These are phyloP conservation scores for Lagenidium sp. DNA, from an alignment of 352 stramenopile species.

Conservation along the genomic window DNA sequence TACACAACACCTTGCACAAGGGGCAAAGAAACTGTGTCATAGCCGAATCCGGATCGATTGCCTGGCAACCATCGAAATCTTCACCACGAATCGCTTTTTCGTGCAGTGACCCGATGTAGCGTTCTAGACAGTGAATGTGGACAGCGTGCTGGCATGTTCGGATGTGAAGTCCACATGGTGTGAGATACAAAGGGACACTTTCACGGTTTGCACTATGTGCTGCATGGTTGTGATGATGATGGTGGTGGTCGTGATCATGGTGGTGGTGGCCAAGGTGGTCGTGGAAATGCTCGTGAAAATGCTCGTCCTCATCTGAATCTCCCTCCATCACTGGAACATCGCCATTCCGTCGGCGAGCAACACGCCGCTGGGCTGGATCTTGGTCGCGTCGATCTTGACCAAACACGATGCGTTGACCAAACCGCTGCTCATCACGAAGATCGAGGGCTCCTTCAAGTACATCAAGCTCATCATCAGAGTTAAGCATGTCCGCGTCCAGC, in stretches of 20 bases:
- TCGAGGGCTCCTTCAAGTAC: conserved; percentile 62
- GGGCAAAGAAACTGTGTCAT: conserved; percentile 91
- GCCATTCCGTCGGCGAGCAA: too few species aligned
- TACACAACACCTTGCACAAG: conserved; percentile 89
- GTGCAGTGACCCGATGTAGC: conserved; percentile 79
- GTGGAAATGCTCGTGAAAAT: conserved; percentile 14
- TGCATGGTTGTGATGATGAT: conserved; percentile 33
- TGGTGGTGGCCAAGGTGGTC: conserved; percentile 22
- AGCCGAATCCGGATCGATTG: conserved; percentile 78
- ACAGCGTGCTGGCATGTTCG: conserved; percentile 83
- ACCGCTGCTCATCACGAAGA: conserved; percentile 30
- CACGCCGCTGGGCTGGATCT: too few species aligned
- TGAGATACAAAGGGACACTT: conserved; percentile 65
- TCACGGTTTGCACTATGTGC: conserved; percentile 32
- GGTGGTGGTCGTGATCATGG: conserved; percentile 39
- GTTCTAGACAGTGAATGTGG: conserved; percentile 80
- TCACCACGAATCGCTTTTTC: conserved; percentile 83
- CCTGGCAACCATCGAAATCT: conserved; percentile 84
- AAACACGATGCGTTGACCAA: too few species aligned
- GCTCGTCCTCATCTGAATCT: conserved; percentile 14
- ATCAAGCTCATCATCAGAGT: conserved; percentile 59
- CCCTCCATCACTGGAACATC: conserved; percentile 2
- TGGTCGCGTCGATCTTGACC: too few species aligned
- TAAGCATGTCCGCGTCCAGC: conserved; percentile 48
- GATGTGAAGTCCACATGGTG: conserved; percentile 71